These are phyloP conservation scores for Neonothopanus nambi DNA, from an alignment of 1,284 basidiomycete genomes.

Conservation along the genomic window DNA sequence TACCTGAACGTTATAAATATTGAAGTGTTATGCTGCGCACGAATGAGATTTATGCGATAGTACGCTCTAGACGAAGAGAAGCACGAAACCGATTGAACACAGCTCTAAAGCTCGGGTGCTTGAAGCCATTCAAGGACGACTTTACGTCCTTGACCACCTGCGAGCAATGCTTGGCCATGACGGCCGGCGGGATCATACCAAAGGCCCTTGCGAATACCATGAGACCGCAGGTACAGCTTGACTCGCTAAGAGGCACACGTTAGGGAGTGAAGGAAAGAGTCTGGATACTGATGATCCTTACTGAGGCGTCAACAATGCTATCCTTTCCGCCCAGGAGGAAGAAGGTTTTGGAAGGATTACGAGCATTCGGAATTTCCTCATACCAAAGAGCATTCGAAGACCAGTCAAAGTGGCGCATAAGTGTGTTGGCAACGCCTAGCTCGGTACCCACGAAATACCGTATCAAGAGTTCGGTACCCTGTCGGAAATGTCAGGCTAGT, in stretches of 20 bases:
- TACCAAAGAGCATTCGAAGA: conserved; percentile 86
- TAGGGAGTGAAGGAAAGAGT: not conserved
- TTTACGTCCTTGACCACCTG: conserved; percentile 52
- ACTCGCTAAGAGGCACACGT: conserved; percentile 51
- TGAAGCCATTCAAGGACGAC: conserved; percentile 68
- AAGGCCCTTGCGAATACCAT: conserved; percentile 72
- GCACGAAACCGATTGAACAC: too few relatives aligned
- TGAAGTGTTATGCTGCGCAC: too few relatives aligned
- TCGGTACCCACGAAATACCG: conserved; percentile 87
- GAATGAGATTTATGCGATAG: too few relatives aligned
- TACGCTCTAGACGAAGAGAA: too few relatives aligned
- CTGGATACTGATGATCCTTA: conserved; percentile 30
- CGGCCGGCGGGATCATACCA: conserved; percentile 68
- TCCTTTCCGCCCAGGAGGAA: conserved; percentile 84
- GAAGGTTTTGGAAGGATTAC: conserved; percentile 56
- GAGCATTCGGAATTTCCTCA: conserved; percentile 82
- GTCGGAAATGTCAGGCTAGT: conserved; percentile 13
- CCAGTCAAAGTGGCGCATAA: conserved; percentile 87
- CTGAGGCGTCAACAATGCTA: conserved; percentile 72
- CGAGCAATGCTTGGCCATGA: conserved; percentile 74
- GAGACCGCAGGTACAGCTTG: conserved; percentile 70
- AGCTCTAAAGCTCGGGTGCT: conserved; percentile 23
- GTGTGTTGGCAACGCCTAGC: conserved; percentile 81
- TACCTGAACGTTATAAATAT: too few relatives aligned
- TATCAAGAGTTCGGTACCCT: conserved; percentile 80